These are phyloP conservation scores for Piper longum DNA, from an alignment of 164 flowering plant genomes.

Conservation along the genomic window DNA sequence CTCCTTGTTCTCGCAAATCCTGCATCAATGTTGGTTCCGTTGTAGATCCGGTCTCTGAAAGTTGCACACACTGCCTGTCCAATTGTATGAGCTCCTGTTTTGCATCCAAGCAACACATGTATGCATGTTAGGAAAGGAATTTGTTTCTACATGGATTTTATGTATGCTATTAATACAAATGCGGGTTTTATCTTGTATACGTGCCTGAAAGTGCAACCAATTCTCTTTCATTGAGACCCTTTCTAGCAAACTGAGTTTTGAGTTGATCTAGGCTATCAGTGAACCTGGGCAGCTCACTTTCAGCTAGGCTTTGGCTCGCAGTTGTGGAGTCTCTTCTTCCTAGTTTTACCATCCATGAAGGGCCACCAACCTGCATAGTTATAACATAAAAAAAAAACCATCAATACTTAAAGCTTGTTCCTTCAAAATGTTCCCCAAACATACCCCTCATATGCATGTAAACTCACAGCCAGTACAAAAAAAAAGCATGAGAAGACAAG, in stretches of 20 bases:
- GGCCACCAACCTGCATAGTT: not conserved
- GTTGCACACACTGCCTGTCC: conserved; percentile 22
- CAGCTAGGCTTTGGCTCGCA: conserved; percentile 3
- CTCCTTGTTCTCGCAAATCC: conserved; percentile 22
- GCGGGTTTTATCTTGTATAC: not conserved
- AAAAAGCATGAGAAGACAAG: too few relatives aligned
- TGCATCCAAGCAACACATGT: not conserved
- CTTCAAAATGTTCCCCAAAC: too few relatives aligned
- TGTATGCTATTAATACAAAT: not conserved
- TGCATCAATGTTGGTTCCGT: conserved; percentile 26
- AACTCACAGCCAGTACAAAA: too few relatives aligned
- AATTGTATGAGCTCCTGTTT: conserved; percentile 31
- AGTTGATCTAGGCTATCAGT: conserved; percentile 3
- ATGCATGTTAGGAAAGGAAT: not conserved
- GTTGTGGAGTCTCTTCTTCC: conserved; percentile 17
- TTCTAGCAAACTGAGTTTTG: not conserved
- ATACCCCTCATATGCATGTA: too few relatives aligned
- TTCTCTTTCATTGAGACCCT: conserved; percentile 4
- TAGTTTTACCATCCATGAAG: conserved; percentile 6
- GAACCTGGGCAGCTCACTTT: conserved; percentile 3
- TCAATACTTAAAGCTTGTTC: too few relatives aligned
- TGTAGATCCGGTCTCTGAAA: conserved; percentile 26
- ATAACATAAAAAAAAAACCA: too few relatives aligned
- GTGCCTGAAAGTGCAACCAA: conserved; percentile 8
- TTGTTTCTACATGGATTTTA: too few relatives aligned